Evolutionary conservation across 495 filamentous ascomycete species (phyloP).

Genomic region (Talaromyces adpressus): DNA sequence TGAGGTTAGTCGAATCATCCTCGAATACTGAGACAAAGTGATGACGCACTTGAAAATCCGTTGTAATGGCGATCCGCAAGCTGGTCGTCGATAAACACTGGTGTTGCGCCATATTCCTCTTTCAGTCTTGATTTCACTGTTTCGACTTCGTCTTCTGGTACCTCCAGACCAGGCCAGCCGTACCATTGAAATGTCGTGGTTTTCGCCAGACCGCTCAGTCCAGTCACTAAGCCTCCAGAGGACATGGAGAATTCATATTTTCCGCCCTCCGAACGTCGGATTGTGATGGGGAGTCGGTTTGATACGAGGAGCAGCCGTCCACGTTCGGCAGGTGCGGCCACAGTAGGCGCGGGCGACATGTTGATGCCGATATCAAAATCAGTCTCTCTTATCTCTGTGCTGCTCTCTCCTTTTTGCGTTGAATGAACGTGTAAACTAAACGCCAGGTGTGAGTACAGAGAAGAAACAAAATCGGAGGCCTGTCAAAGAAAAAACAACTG

Average conservation of each 20-base stretch:
- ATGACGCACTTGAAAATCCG: constrained; percentile 70
- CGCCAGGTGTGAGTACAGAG: neutral
- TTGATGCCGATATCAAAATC: neutral
- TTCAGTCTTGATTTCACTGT: constrained; percentile 59
- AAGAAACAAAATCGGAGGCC: neutral
- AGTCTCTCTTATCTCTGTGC: neutral
- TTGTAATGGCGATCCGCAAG: constrained; percentile 80
- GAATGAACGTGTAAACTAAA: neutral
- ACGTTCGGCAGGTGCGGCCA: neutral
- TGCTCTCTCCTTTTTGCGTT: neutral
- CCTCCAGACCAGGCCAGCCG: constrained; percentile 89
- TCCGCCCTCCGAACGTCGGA: constrained; percentile 82
- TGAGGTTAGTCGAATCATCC: neutral
- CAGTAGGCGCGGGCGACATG: constrained; percentile 1
- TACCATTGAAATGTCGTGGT: constrained; percentile 95
- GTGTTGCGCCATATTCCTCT: constrained; percentile 65
- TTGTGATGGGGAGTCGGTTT: constrained; percentile 90
- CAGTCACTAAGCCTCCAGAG: constrained; percentile 88
- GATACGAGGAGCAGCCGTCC: constrained; percentile 71
- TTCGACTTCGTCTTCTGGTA: constrained; percentile 62
- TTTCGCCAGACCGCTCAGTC: constrained; percentile 82
- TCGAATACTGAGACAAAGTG: neutral
- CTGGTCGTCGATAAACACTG: constrained; percentile 73
- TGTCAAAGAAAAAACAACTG: neutral
- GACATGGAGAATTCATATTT: constrained; percentile 88